Percentiles rank a stretch among this genome's conserved stretches.
Conservation (phyloP, 192 early-diverging fungal genomes). For the Kickxella alabastrina region DNA sequence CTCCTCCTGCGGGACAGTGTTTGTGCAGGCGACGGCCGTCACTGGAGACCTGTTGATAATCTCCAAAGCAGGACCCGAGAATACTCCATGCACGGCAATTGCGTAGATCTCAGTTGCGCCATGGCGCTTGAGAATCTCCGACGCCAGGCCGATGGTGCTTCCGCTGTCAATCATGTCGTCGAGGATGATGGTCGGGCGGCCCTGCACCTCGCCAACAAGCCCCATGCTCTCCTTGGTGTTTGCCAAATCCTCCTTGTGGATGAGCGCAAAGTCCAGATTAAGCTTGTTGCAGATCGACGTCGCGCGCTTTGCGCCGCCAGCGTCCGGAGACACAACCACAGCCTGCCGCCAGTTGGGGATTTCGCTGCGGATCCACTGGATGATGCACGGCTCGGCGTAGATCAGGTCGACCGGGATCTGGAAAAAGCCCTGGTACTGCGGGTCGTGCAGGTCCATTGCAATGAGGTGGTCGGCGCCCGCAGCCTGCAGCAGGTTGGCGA, state of each 20-base stretch:
- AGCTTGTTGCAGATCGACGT: conserved; percentile 90
- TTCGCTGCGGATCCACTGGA: conserved; percentile 83
- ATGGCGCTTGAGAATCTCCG: conserved; percentile 77
- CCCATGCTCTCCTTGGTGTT: conserved; percentile 78
- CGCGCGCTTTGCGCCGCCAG: conserved; percentile 93
- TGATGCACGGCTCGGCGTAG: conserved; percentile 79
- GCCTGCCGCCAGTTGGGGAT: conserved; percentile 81
- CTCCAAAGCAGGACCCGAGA: conserved; percentile 77
- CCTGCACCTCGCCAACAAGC: conserved; percentile 89
- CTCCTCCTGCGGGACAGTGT: conserved; percentile 91
- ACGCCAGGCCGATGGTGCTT: conserved; percentile 82
- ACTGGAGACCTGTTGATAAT: conserved; percentile 77
- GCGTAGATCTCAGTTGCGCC: conserved; percentile 91
- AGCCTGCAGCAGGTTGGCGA: conserved; percentile 80
- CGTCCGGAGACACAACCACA: conserved; percentile 96
- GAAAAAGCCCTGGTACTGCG: conserved; percentile 97
- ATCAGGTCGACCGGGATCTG: conserved; percentile 90
- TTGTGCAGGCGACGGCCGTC: conserved; percentile 85
- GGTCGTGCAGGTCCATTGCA: conserved; percentile 96
- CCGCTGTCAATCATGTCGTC: conserved; percentile 98
- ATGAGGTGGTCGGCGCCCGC: conserved; percentile 94
- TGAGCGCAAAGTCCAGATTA: conserved; percentile 93
- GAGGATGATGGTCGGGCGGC: conserved; percentile 80
- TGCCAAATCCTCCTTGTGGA: conserved; percentile 88
- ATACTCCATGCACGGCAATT: conserved; percentile 88